Base-by-base conservation (phyloP, 257 asterid genomes). In the Capsicum pubescens region DNA sequence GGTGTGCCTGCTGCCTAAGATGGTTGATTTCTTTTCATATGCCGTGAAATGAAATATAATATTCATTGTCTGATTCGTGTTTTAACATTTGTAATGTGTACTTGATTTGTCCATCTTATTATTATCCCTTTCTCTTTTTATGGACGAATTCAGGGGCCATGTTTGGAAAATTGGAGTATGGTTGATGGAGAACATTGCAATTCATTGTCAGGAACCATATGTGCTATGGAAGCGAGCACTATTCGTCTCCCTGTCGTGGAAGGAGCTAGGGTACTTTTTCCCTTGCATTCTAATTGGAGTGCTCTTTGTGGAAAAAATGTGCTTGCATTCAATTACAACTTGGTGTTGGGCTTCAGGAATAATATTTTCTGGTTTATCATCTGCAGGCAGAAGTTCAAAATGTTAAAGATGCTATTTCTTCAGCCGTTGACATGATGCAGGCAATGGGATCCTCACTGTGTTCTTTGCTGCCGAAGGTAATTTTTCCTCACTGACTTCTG, bases 341-440 rank as follows among this genome's bases (percentile, higher is more conserved):
- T 77, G 63, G 50, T 52, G 54, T 26, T 77, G 54, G 26, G 5
- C 61, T 77, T 77, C 48, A 54, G 64, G 48, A 77, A 54, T 77
- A 77, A 77, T 26, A 55, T 59, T 83, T 50, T 80, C 52, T 77
- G 58, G 17, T 81, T 84, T 48, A 15, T 81, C 52, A 48, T 87
- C 83, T 88, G 85, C 94, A 95, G 98, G 96, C 90, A 77, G 95
- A 92, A 85, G 91, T 87, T 85, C 93, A 86, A 72, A 86, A 86
- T 81, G 86, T 95, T 54, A 88, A 91, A 87, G 93, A 89, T 86
- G 95, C 97, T 35, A 87, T 95, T 74, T 86, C 87, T 87, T 95
- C 97, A 56, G 95, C 97, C 55, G 92, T 92, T 80, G 98, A 94
- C 66, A 88, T 92, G 87, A 94, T 95, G 98, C 97, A 95, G 86